phyloP scores from a whole-genome alignment of 1,139 yeast species.

The Fermentozyma sake region DNA sequence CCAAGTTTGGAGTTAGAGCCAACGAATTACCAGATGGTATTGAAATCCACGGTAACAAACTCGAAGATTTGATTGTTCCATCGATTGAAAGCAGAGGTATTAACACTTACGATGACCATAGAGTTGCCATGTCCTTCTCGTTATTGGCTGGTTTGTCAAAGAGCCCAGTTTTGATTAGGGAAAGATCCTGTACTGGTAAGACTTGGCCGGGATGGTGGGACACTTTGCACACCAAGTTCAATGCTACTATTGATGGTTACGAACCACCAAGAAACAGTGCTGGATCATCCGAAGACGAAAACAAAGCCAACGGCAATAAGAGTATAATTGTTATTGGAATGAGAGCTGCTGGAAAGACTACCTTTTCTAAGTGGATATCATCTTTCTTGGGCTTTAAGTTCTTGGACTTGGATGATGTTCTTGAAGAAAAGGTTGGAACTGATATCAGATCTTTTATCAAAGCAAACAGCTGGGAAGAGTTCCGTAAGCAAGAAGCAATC shows the following conservation, averaged over 20 bases:
- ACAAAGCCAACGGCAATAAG: conserved; percentile 34
- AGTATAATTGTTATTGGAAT: conserved; percentile 87
- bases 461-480: conserved; percentile 78
- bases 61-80: conserved; percentile 48
- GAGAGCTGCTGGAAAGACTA: conserved; percentile 97
- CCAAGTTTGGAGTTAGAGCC: conserved; percentile 84
- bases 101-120: conserved; percentile 86
- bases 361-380: conserved; percentile 80
- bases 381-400: conserved; percentile 64
- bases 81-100: conserved; percentile 48
- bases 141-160: conserved; percentile 60
- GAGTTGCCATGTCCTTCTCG: conserved; percentile 98
- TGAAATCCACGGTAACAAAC: conserved; percentile 66
- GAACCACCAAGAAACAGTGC: conserved; percentile 29
- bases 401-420: conserved; percentile 71
- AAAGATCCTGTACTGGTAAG: conserved; percentile 89
- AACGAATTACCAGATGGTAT: conserved; percentile 90
- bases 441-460: conserved; percentile 67
- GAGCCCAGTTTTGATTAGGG: conserved; percentile 68
- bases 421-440: conserved; percentile 52
- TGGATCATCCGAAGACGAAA: conserved; percentile 11
- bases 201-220: conserved; percentile 99
- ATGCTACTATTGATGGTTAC: conserved; percentile 64
- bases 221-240: conserved; percentile 65
- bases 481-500: conserved; percentile 65